A percentile compares a stretch with the other conserved stretches of the same genome.
Evolutionary conservation across 1,284 basidiomycete genomes (phyloP).

Genomic region (Ceratobasidium sp.): DNA sequence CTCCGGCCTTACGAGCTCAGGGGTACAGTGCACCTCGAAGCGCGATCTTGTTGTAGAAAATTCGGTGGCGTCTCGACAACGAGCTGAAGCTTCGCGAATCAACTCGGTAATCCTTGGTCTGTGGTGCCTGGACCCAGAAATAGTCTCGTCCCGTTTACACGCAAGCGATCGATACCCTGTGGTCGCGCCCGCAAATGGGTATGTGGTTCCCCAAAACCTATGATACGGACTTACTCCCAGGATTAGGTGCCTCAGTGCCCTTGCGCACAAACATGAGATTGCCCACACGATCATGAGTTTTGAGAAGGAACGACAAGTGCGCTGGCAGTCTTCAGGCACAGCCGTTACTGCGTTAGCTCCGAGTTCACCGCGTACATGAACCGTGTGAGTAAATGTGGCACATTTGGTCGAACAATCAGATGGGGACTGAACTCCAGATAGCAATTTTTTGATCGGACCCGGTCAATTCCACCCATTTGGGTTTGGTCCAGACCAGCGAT

Average conservation of each 20-base stretch:
- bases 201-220: background rate
- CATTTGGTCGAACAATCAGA: background rate
- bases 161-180: background rate
- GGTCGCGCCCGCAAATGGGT: background rate
- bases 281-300: background rate
- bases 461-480: background rate
- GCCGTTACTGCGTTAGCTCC: background rate
- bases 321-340: background rate
- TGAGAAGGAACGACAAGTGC: background rate
- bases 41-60: slow-evolving; percentile 19
- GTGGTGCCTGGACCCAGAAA: background rate
- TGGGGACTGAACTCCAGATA: background rate
- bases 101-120: background rate
- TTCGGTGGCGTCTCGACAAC: slow-evolving; percentile 7
- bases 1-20: background rate
- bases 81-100: background rate
- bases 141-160: background rate
- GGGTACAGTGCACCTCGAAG: background rate
- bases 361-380: background rate
- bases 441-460: background rate
- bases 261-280: background rate
- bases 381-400: background rate
- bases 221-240: background rate
- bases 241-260: background rate
- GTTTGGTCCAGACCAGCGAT: background rate